phyloP scores from a whole-genome alignment of 371 early-diverging fungal species.

The Massospora cicadina region DNA sequence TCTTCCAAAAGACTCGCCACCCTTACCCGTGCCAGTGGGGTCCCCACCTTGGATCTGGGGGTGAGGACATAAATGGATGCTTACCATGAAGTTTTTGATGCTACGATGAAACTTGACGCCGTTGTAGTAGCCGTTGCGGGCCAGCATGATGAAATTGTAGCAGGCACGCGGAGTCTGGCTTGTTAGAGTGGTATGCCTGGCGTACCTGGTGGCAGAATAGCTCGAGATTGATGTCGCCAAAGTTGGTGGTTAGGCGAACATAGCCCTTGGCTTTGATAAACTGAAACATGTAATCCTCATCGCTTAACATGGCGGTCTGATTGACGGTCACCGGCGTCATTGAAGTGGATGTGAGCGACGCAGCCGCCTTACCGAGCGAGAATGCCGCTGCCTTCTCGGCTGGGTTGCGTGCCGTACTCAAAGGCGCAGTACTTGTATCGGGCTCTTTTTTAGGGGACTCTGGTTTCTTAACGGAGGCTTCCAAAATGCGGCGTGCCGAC shows the following conservation, averaged over 20 bases:
- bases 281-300: conserved; percentile 75
- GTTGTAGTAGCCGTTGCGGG: conserved; percentile 70
- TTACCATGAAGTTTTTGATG: conserved; percentile 79
- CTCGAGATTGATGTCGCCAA: conserved; percentile 76
- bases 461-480: neutral
- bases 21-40: conserved; percentile 78
- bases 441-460: conserved; percentile 9
- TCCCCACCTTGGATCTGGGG: conserved; percentile 81
- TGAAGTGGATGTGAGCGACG: conserved; percentile 75
- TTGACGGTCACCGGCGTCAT: conserved; percentile 50
- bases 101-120: conserved; percentile 63
- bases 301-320: conserved; percentile 44
- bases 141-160: conserved; percentile 78
- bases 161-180: conserved; percentile 61
- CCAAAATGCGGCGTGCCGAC: conserved; percentile 4
- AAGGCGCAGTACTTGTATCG: conserved; percentile 15
- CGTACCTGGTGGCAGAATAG: conserved; percentile 52
- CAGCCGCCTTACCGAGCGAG: conserved; percentile 61
- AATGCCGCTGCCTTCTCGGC: conserved; percentile 66
- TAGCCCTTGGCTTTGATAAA: conserved; percentile 57
- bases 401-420: conserved; percentile 15
- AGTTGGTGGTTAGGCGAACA: conserved; percentile 54
- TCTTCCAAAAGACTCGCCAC: conserved; percentile 70
- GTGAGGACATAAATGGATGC: neutral
- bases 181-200: neutral